A percentile compares a stretch with the other conserved stretches of the same genome.
Conservation (phyloP, 768 basidiomycete species). For the Rhodocollybia butyracea region DNA sequence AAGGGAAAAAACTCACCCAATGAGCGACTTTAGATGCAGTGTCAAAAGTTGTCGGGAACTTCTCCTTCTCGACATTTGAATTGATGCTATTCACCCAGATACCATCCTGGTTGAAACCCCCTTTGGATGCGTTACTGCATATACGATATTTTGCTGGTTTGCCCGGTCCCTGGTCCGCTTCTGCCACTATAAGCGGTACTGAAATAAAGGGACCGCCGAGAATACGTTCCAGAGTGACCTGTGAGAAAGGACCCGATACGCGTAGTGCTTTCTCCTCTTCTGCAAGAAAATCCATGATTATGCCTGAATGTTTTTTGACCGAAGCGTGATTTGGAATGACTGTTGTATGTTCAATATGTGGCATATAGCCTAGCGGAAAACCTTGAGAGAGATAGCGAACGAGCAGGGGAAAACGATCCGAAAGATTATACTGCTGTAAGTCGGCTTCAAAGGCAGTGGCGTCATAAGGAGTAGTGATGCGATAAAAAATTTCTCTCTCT, state of each 20-base stretch:
- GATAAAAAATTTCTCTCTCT: too few relatives aligned
- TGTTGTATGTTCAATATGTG: slow-evolving; percentile 7
- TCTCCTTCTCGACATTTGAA: not conserved
- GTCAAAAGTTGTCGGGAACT: slow-evolving; percentile 6
- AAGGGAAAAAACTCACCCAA: not conserved
- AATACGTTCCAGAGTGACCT: too few relatives aligned
- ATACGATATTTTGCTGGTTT: slow-evolving; percentile 9
- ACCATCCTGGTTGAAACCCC: not conserved
- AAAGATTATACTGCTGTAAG: not conserved
- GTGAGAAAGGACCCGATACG: slow-evolving; percentile 2
- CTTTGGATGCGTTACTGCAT: slow-evolving; percentile 12
- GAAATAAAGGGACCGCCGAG: too few relatives aligned
- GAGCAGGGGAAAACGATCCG: not conserved
- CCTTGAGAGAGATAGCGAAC: not conserved
- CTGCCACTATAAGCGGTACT: too few relatives aligned
- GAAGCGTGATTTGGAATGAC: slow-evolving; percentile 16
- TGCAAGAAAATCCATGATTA: too few relatives aligned
- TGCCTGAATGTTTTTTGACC: too few relatives aligned
- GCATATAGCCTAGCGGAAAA: slow-evolving; percentile 2
- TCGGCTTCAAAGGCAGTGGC: not conserved
- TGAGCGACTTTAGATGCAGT: slow-evolving; percentile 7
- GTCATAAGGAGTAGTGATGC: not conserved
- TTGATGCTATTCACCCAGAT: not conserved
- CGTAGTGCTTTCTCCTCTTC: slow-evolving; percentile 12
- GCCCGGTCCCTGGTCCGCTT: too few relatives aligned